A percentile compares a stretch with the other conserved stretches of the same genome.
phyloP scores from a whole-genome alignment of 805 yeast species.

The Blastobotrys robertii region DNA sequence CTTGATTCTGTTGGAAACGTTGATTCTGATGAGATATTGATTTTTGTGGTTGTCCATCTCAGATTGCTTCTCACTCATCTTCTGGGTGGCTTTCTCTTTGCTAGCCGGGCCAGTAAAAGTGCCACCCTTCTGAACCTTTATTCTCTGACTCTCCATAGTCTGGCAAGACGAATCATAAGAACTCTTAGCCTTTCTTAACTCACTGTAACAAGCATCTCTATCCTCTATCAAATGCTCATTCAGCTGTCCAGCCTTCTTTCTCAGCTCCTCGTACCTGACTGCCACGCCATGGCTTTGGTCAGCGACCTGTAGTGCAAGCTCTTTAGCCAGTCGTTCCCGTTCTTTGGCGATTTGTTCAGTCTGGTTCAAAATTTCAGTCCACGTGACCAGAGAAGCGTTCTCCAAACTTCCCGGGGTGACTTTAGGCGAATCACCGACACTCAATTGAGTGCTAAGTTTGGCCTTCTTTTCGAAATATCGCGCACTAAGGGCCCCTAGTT shows the following conservation, averaged over 20 bases:
- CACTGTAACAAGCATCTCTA: constrained; percentile 41
- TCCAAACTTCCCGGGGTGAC: constrained; percentile 94
- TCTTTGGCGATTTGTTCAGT: constrained; percentile 74
- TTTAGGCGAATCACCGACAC: constrained; percentile 87
- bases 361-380: constrained; percentile 81
- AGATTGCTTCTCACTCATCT: constrained; percentile 48
- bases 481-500: constrained; percentile 51
- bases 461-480: constrained; percentile 73
- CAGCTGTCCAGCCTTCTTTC: constrained; percentile 47
- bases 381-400: constrained; percentile 73
- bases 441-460: constrained; percentile 49
- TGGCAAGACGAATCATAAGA: constrained; percentile 76
- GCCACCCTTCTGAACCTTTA: constrained; percentile 48
- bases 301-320: constrained; percentile 49
- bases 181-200: constrained; percentile 55
- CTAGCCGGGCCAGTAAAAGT: constrained; percentile 10
- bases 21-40: constrained; percentile 67
- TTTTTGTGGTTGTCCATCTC: constrained; percentile 90
- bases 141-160: constrained; percentile 68
- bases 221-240: constrained; percentile 46
- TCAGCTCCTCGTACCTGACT: constrained; percentile 42
- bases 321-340: constrained; percentile 46
- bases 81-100: constrained; percentile 34
- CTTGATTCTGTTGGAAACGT: constrained; percentile 79
- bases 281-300: constrained; percentile 50